Evolutionary conservation across 192 early-diverging fungal species (phyloP).

Genomic region (Backusella tuberculispora): DNA sequence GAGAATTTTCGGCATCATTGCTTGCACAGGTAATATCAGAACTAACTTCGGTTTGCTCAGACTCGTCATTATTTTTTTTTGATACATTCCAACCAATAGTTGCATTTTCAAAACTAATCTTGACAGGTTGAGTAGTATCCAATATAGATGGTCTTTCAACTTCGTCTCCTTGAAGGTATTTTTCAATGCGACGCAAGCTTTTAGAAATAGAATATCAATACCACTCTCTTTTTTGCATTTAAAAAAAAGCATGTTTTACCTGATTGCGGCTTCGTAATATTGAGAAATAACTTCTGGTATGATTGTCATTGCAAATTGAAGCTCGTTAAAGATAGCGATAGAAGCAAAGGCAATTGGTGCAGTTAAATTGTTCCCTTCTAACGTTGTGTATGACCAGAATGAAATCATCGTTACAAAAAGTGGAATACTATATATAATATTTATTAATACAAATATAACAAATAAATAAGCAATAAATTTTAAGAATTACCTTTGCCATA

Average conservation of each 20-base stretch:
- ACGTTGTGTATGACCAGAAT: slow-evolving; percentile 31
- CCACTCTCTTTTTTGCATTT: not conserved
- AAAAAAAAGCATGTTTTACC: slow-evolving; percentile 24
- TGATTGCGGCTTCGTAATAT: slow-evolving; percentile 73
- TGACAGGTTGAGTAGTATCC: slow-evolving; percentile 16
- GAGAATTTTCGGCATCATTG: not conserved
- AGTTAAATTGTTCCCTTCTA: slow-evolving; percentile 53
- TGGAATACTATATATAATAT: slow-evolving; percentile 9
- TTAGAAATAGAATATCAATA: not conserved
- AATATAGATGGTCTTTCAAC: slow-evolving; percentile 34
- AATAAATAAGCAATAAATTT: not conserved
- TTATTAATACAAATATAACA: too few species aligned
- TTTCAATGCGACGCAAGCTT: slow-evolving; percentile 51
- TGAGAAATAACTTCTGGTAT: slow-evolving; percentile 78
- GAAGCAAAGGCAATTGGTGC: slow-evolving; percentile 80
- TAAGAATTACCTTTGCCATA: slow-evolving; percentile 44
- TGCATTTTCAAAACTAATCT: slow-evolving; percentile 44
- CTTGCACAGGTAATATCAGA: not conserved
- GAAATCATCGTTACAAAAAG: slow-evolving; percentile 36
- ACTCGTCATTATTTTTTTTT: not conserved
- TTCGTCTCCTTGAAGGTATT: slow-evolving; percentile 51
- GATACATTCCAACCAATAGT: slow-evolving; percentile 57
- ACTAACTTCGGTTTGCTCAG: not conserved
- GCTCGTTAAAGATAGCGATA: slow-evolving; percentile 83
- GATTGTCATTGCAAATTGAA: slow-evolving; percentile 81